Base-by-base conservation (phyloP, 305 asterid species). In the Fraxinus velutina region DNA sequence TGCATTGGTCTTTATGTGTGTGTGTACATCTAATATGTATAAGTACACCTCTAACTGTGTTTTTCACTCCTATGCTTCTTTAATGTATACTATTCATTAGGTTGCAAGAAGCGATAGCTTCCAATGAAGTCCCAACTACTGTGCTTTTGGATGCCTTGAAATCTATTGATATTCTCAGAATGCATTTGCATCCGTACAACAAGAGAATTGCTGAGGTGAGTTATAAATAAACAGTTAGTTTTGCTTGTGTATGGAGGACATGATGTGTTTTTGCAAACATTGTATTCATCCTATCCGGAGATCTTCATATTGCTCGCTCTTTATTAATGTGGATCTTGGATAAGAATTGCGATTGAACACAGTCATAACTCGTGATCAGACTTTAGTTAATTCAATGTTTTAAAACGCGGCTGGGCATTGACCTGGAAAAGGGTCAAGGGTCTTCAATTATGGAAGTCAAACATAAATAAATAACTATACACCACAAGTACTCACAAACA, bases 151-250 rank as follows among this genome's bases (percentile, higher is more conserved):
- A 88, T 84, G 92, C 89, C 81, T 81, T 86, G 84, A 88, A 84
- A 85, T 84, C 86, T 81, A 39, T 87, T 15, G 86, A 84, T 79
- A 77, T 87, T 79, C 86, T 91, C 42, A 85, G 85, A 79, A 81
- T 75, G 66, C 82, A 77, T 47, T 76, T 91, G 77, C 98, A 96
- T 86, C 96, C 97, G 36, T 87, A 86, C 85, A 96, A 96, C 87
- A 94, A 90, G 92, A 92, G 89, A 86, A 86, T 91, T 64, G 99
- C 99, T 52, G 92, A 96, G 97, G 99, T 96, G 82, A 62, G 81
- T 79, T 64, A 70, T 50, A 60, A 39, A 17, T 44, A 3, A 55
- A 80, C 64, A 55, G 8, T 75, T 66, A 9, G 27, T 17, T 72
- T 79, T 78, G 60, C 66, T 34, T 80, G 47, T 64, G 21, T 17